Conservation (phyloP, 208 protist genomes). For the Lotmaria passim region DNA sequence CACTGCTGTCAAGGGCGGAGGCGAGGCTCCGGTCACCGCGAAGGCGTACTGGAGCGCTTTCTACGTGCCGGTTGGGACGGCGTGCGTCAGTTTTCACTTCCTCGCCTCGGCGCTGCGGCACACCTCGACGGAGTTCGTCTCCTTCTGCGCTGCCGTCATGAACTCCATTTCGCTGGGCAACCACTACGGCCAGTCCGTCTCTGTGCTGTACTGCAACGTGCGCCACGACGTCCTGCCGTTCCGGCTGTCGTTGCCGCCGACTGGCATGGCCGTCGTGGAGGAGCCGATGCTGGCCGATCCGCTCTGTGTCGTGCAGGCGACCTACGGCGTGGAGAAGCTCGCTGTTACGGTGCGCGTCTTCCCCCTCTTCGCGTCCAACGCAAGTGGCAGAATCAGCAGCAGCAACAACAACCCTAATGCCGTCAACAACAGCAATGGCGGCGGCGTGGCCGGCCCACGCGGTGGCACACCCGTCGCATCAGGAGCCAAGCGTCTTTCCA, state of each 20-base stretch:
- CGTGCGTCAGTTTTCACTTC: slow-evolving; percentile 77
- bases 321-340: slow-evolving; percentile 37
- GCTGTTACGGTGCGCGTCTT: slow-evolving; percentile 46
- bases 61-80: slow-evolving; percentile 59
- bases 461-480: slow-evolving; percentile 4
- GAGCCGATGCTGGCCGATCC: slow-evolving; percentile 79
- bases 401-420: not conserved
- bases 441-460: not conserved
- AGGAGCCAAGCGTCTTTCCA: not conserved
- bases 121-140: slow-evolving; percentile 70
- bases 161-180: slow-evolving; percentile 83
- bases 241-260: slow-evolving; percentile 50
- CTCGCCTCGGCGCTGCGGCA: slow-evolving; percentile 65
- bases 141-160: slow-evolving; percentile 70
- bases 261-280: slow-evolving; percentile 54
- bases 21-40: slow-evolving; percentile 10
- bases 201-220: slow-evolving; percentile 79
- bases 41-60: slow-evolving; percentile 66
- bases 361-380: slow-evolving; percentile 30
- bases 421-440: not conserved
- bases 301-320: slow-evolving; percentile 52
- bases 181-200: slow-evolving; percentile 78
- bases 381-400: not conserved
- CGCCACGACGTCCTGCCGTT: slow-evolving; percentile 81
- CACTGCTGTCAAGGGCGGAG: not conserved